Evolutionary conservation across 2,329 filamentous ascomycete genomes (phyloP).

Genomic region (Bipolaris gigantea): DNA sequence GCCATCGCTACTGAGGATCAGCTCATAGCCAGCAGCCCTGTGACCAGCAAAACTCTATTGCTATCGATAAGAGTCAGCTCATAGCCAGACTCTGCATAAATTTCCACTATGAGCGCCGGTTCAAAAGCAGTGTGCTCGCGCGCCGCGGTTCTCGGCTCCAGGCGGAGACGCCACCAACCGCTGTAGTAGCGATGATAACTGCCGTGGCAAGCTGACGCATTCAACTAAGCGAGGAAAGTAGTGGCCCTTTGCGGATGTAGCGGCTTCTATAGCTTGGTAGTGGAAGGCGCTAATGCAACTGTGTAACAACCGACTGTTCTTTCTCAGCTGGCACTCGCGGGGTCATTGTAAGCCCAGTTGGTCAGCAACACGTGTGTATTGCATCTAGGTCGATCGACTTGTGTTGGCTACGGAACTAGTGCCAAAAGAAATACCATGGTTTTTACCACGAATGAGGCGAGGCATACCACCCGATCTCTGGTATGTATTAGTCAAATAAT

Average conservation of each 20-base stretch:
- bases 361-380: neutral
- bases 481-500: too few relatives aligned
- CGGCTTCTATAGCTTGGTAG: neutral
- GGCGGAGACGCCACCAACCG: constrained; percentile 11
- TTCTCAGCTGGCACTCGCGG: neutral
- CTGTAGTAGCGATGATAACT: neutral
- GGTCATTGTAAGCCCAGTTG: neutral
- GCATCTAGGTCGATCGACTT: neutral
- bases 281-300: neutral
- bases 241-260: neutral
- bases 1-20: neutral
- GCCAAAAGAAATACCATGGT: neutral
- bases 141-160: neutral
- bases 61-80: constrained; percentile 4
- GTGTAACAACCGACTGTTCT: neutral
- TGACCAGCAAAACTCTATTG: constrained; percentile 8
- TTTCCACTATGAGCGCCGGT: neutral
- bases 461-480: too few relatives aligned
- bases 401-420: neutral
- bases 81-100: too few relatives aligned
- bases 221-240: neutral
- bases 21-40: constrained; percentile 1
- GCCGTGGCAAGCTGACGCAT: neutral
- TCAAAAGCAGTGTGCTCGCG: neutral
- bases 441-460: neutral